These are phyloP conservation scores for Aspergillus indologenus DNA, from an alignment of 495 filamentous ascomycete genomes.

Conservation along the genomic window DNA sequence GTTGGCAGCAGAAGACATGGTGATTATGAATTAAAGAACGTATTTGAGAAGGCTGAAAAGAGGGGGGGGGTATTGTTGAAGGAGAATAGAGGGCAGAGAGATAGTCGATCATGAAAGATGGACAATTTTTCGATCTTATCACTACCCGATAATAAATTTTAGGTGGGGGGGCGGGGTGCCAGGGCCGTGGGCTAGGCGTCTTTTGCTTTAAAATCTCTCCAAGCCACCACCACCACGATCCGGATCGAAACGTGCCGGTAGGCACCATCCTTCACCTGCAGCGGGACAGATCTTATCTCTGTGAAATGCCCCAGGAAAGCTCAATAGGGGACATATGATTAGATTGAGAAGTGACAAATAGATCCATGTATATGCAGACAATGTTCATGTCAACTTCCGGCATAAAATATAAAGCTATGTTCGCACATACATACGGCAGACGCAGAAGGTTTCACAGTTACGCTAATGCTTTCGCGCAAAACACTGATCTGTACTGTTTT, in stretches of 20 bases:
- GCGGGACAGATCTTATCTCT: not conserved
- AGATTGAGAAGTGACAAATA: no score
- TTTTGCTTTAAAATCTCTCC: conserved; percentile 16
- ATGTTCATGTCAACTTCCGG: no score
- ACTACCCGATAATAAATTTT: conserved; percentile 31
- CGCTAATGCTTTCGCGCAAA: no score
- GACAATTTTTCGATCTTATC: conserved; percentile 33
- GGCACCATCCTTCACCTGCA: not conserved
- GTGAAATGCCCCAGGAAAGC: not conserved
- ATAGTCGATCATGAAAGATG: not conserved
- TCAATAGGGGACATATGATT: not conserved
- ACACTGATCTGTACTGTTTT: no score
- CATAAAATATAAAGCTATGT: no score
- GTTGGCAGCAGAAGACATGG: conserved; percentile 7
- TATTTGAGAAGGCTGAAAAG: not conserved
- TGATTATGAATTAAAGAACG: not conserved
- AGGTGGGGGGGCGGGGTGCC: conserved; percentile 33
- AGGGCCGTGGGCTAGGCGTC: conserved; percentile 13
- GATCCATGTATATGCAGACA: no score
- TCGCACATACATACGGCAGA: no score
- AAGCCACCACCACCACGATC: not conserved
- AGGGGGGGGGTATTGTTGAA: not conserved
- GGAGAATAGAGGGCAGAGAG: not conserved
- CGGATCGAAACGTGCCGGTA: conserved; percentile 5
- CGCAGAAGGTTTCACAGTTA: no score